Base-by-base conservation (phyloP, 257 asterid genomes). In the Asclepias syriaca region DNA sequence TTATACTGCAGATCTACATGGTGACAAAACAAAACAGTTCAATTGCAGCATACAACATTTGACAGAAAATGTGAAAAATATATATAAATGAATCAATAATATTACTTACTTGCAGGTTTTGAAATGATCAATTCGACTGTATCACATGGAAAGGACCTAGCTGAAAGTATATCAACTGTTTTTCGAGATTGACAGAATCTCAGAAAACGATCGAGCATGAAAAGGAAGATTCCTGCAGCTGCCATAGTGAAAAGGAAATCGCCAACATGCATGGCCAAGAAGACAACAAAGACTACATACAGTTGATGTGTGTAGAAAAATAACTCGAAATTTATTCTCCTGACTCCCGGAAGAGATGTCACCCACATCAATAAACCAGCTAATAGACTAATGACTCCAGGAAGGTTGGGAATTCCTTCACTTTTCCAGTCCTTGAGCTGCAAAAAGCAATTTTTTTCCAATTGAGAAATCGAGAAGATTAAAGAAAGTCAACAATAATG, bases 341-440 rank as follows among this genome's bases (percentile, higher is more conserved):
- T 81, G 63, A 88, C 79, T 24, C 91, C 89, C 6, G 97, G 96
- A 19, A 90, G 87, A 3, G 97, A 90, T 64, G 97, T 87, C 59
- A 82, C 81, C 97, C 97, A 90, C 97, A 90, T 90, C 18, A 85
- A 18, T 43, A 90, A 69, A 72, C 97, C 97, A 15, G 90, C 93
- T 22, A 66, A 21, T 19, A 90, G 93, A 85, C 89, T 83, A 65
- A 88, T 79, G 54, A 85, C 97, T 46, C 97, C 97, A 0, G 97
- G 87, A 39, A 87, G 81, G 76, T 81, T 85, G 16, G 96, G 87
- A 22, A 87, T 32, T 3, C 90, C 97, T 18, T 60, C 10, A 60
- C 72, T 80, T 49, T 46, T 78, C 96, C 97, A 90, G 5, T 69
- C 77, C 27, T 3, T 6, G 8, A 92, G 72, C 98, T 92, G 90